Conservation (phyloP, 1,284 basidiomycete genomes). For the Rhodotorula sp. region DNA sequence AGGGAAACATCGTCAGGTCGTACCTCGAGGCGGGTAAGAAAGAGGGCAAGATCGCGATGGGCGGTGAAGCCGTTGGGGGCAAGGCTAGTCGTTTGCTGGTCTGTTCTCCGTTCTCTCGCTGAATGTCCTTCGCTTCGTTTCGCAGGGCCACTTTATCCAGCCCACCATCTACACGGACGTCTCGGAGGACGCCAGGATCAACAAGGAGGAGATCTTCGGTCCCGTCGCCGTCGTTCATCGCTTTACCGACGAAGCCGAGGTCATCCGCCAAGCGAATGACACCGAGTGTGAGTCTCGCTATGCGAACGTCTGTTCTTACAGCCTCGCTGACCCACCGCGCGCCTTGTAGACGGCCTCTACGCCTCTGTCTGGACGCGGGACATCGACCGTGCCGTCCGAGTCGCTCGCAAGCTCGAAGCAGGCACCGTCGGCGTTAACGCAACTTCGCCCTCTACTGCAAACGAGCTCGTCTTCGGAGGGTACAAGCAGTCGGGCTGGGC, state of each 20-base stretch:
- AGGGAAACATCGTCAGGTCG: slow-evolving; percentile 30
- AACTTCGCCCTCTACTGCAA: slow-evolving; percentile 5
- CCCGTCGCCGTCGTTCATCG: slow-evolving; percentile 31
- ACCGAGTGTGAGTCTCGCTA: slow-evolving; percentile 26
- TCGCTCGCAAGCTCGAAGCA: slow-evolving; percentile 34
- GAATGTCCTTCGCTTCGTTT: too few species aligned
- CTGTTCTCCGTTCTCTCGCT: neutral
- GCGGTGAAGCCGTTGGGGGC: slow-evolving; percentile 4
- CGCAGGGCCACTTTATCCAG: slow-evolving; percentile 33
- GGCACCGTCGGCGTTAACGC: slow-evolving; percentile 29
- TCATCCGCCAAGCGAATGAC: slow-evolving; percentile 29
- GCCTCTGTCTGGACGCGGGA: slow-evolving; percentile 31
- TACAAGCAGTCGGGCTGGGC: slow-evolving; percentile 13
- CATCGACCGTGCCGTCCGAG: slow-evolving; percentile 34
- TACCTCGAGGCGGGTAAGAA: slow-evolving; percentile 32
- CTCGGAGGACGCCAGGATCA: slow-evolving; percentile 26
- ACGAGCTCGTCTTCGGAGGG: slow-evolving; percentile 15
- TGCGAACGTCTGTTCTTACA: neutral
- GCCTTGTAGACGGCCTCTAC: slow-evolving; percentile 18
- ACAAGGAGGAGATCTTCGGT: slow-evolving; percentile 38
- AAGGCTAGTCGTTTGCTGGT: slow-evolving; percentile 1
- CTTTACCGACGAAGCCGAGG: slow-evolving; percentile 33
- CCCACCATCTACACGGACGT: slow-evolving; percentile 37
- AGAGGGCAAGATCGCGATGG: slow-evolving; percentile 19
- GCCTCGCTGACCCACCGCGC: neutral